A percentile compares a stretch with the other conserved stretches of the same genome.
These are phyloP conservation scores for Pyricularia sp. DNA, from an alignment of 2,329 filamentous ascomycete species.

Conservation along the genomic window DNA sequence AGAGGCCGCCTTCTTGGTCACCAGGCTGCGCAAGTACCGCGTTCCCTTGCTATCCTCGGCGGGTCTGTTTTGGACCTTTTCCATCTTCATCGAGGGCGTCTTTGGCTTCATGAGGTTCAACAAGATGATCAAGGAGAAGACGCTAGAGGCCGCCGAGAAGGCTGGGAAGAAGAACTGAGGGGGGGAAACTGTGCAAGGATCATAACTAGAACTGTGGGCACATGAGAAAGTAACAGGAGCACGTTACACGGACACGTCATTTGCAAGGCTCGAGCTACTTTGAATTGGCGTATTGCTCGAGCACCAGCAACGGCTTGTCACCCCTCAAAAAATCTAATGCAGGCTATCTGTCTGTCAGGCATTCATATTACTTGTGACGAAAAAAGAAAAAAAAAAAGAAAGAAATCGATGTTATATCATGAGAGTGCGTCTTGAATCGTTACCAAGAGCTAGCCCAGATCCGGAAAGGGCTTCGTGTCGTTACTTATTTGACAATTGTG, in stretches of 20 bases:
- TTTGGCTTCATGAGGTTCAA: slow-evolving; percentile 43
- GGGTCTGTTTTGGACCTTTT: slow-evolving; percentile 47
- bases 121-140: slow-evolving; percentile 5
- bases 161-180: not conserved
- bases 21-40: slow-evolving; percentile 35
- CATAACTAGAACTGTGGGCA: not conserved
- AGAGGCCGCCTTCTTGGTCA: slow-evolving; percentile 50
- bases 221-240: not conserved
- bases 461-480: not conserved
- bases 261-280: not conserved
- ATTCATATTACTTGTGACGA: too few relatives aligned
- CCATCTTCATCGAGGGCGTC: slow-evolving; percentile 44
- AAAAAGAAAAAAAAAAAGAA: too few relatives aligned
- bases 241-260: not conserved
- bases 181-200: not conserved
- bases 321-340: too few relatives aligned
- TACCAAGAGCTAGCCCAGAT: not conserved
- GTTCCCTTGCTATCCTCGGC: slow-evolving; percentile 33
- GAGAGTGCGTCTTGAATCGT: too few relatives aligned
- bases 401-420: too few relatives aligned
- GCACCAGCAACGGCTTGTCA: not conserved
- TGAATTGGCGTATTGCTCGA: not conserved
- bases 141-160: not conserved
- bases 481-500: not conserved
- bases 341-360: too few relatives aligned